These are phyloP conservation scores for Chaetomium strumarium DNA, from an alignment of 2,329 filamentous ascomycete species.

Conservation along the genomic window DNA sequence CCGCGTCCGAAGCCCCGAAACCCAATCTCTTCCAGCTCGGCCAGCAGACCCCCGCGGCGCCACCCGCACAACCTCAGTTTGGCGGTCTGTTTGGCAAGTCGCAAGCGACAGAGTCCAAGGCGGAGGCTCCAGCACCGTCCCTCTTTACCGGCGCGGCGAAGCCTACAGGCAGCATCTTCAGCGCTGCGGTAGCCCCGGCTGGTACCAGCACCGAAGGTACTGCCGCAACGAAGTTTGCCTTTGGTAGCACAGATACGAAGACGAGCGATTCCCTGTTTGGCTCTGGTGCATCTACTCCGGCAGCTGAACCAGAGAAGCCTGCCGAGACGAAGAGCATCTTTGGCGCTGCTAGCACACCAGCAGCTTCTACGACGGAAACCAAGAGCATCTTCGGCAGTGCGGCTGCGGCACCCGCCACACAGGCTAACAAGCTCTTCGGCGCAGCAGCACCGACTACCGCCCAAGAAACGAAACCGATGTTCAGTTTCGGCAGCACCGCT, in stretches of 20 bases:
- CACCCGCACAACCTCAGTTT: constrained; percentile 13
- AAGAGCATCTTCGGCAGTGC: constrained; percentile 20
- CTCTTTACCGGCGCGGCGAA: constrained; percentile 11
- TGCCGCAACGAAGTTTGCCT: constrained; percentile 25
- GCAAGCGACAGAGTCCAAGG: constrained; percentile 5
- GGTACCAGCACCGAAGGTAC: constrained; percentile 18
- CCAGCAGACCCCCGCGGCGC: constrained; percentile 16
- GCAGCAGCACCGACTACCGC: constrained; percentile 15
- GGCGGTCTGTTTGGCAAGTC: constrained; percentile 20
- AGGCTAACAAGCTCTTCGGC: constrained; percentile 20
- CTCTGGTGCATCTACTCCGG: constrained; percentile 16
- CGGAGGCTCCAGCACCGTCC: constrained; percentile 12
- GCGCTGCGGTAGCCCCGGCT: constrained; percentile 14
- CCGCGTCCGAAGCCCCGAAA: constrained; percentile 17
- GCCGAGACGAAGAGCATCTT: constrained; percentile 20
- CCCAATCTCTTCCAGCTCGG: constrained; percentile 27
- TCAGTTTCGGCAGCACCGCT: constrained; percentile 32
- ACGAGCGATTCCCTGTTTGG: constrained; percentile 17
- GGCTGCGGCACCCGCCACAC: constrained; percentile 9
- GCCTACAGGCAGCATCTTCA: constrained; percentile 13
- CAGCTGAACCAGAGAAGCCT: constrained; percentile 15
- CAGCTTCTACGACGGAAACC: constrained; percentile 16
- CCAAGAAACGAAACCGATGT: constrained; percentile 27
- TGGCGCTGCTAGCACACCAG: constrained; percentile 10
- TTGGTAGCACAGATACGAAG: constrained; percentile 19